phyloP scores from a whole-genome alignment of 441 rosid genomes.

The Erodium texanum region DNA sequence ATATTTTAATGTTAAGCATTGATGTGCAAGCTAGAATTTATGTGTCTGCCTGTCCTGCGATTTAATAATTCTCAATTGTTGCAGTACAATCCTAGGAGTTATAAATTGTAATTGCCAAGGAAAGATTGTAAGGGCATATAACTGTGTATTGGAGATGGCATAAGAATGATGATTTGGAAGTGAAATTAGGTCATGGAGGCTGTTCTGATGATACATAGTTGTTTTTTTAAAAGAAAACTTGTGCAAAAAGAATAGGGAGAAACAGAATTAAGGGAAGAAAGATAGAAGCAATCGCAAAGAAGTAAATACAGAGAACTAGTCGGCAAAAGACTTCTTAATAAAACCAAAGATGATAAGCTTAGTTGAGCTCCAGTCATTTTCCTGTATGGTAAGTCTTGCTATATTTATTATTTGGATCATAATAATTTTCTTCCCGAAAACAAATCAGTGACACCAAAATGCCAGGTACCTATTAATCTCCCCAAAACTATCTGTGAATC shows the following conservation, averaged over 20 bases:
- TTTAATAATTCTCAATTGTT: background rate
- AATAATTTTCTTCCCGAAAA: too few species aligned
- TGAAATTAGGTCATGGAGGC: background rate
- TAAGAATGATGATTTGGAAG: background rate
- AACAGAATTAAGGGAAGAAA: background rate
- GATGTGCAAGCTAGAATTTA: constrained; percentile 1
- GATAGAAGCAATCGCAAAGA: background rate
- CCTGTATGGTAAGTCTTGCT: too few species aligned
- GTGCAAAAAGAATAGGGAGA: background rate
- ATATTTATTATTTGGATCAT: too few species aligned
- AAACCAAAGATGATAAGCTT: background rate
- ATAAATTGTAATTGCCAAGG: background rate
- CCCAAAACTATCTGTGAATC: too few species aligned
- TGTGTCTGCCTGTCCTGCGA: background rate
- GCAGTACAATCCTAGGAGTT: constrained; percentile 1
- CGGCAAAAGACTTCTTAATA: background rate
- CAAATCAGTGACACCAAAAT: too few species aligned
- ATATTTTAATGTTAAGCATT: background rate
- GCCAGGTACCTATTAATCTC: too few species aligned
- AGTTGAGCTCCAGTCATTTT: too few species aligned
- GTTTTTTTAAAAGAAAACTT: background rate
- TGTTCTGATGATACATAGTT: background rate
- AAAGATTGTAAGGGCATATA: background rate
- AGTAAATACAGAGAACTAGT: background rate
- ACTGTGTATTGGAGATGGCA: background rate